phyloP scores from a whole-genome alignment of 2,329 filamentous ascomycete genomes.

The Phyllosticta citriasiana region DNA sequence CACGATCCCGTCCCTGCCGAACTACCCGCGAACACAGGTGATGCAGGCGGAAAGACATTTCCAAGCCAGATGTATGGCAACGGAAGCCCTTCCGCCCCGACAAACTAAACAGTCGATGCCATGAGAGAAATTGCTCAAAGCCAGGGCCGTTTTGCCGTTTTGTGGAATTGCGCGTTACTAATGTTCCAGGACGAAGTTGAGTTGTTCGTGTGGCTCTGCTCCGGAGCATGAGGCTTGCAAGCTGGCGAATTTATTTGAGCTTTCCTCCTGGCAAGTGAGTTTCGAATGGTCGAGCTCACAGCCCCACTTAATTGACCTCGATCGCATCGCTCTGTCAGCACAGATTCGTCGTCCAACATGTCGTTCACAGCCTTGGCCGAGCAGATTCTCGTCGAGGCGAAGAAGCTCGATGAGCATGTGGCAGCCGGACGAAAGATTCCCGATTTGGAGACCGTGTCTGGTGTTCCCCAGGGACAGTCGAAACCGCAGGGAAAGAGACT shows the following conservation, averaged over 20 bases:
- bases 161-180: too few relatives aligned
- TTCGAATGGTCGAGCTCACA: neutral
- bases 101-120: too few relatives aligned
- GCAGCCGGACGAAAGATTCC: neutral
- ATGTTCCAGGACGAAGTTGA: neutral
- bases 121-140: neutral
- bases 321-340: neutral
- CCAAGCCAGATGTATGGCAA: neutral
- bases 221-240: neutral
- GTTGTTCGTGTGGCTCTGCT: neutral
- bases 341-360: too few relatives aligned
- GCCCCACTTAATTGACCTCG: neutral
- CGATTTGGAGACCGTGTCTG: neutral
- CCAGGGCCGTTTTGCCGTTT: too few relatives aligned
- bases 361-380: conserved; percentile 9
- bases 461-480: conserved; percentile 10
- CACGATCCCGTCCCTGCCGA: neutral
- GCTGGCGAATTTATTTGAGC: neutral
- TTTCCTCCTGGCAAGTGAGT: neutral
- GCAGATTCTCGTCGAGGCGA: neutral
- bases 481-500: neutral
- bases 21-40: neutral
- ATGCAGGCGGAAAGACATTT: neutral
- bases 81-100: neutral
- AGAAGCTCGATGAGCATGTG: conserved; percentile 4